Evolutionary conservation across 1,284 basidiomycete species (phyloP).

Genomic region (Heimioporus punctisporus): DNA sequence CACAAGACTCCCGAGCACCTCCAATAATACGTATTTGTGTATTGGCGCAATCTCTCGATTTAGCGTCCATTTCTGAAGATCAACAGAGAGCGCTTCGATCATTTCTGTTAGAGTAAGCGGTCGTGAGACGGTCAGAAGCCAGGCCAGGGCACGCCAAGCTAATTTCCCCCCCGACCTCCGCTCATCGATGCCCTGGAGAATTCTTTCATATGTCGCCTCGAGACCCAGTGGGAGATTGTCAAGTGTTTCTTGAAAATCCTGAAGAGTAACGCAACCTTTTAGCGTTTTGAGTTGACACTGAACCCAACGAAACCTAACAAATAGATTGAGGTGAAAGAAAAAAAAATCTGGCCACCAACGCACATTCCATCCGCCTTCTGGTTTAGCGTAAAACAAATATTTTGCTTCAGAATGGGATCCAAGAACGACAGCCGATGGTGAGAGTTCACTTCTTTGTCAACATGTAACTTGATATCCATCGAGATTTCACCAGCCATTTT

Average conservation of each 20-base stretch:
- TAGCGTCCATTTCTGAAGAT: neutral
- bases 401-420: neutral
- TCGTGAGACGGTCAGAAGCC: slow-evolving; percentile 2
- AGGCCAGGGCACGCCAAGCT: slow-evolving; percentile 3
- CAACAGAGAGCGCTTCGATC: slow-evolving; percentile 9
- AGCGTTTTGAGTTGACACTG: slow-evolving; percentile 10
- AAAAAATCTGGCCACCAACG: neutral
- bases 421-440: neutral
- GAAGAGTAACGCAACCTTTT: slow-evolving; percentile 1
- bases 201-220: slow-evolving; percentile 6
- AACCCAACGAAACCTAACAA: slow-evolving; percentile 7
- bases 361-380: slow-evolving; percentile 8
- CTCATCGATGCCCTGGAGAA: slow-evolving; percentile 1
- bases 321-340: neutral
- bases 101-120: slow-evolving; percentile 7
- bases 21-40: slow-evolving; percentile 4
- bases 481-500: neutral
- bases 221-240: slow-evolving; percentile 5
- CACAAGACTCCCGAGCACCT: slow-evolving; percentile 14
- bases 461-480: slow-evolving; percentile 5
- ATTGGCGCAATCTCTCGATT: neutral
- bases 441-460: slow-evolving; percentile 6
- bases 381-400: neutral
- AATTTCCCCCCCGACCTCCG: neutral
- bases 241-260: slow-evolving; percentile 1